Evolutionary conservation across 164 flowering plant species (phyloP).

Genomic region (Buxus sempervirens): DNA sequence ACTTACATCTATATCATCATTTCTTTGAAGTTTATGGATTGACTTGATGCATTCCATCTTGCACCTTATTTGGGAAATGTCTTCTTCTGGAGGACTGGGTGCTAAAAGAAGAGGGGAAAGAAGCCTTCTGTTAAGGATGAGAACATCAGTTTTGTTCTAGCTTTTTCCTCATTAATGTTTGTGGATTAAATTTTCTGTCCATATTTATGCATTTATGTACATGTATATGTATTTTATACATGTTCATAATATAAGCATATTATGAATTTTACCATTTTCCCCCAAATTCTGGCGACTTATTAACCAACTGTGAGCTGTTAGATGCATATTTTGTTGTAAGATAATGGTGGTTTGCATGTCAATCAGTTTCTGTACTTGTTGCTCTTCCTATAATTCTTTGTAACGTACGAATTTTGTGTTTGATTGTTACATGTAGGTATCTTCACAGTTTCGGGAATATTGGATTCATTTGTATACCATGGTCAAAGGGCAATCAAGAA

Average conservation of each 20-base stretch:
- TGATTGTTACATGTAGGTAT: slow-evolving; percentile 39
- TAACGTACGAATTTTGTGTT: no score
- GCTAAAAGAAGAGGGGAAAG: no score
- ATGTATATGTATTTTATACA: no score
- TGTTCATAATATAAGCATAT: no score
- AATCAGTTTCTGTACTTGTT: no score
- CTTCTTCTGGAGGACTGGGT: neutral
- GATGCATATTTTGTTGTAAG: neutral
- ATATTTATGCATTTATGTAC: neutral
- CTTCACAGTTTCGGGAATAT: slow-evolving; percentile 77
- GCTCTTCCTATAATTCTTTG: no score
- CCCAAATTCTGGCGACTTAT: neutral
- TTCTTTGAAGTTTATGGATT: neutral
- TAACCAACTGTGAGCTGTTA: neutral
- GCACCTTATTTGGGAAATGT: neutral
- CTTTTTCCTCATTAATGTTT: neutral
- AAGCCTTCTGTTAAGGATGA: no score
- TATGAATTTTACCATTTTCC: neutral
- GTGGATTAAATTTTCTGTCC: no score
- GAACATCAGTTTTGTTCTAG: neutral
- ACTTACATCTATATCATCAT: neutral
- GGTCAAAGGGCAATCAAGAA: slow-evolving; percentile 80
- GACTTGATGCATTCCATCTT: neutral
- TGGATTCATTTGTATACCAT: slow-evolving; percentile 81
- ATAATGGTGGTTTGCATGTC: neutral